A percentile compares a stretch with the other conserved stretches of the same genome.
These are phyloP conservation scores for Mycena crocata DNA, from an alignment of 768 basidiomycete genomes.

Conservation along the genomic window DNA sequence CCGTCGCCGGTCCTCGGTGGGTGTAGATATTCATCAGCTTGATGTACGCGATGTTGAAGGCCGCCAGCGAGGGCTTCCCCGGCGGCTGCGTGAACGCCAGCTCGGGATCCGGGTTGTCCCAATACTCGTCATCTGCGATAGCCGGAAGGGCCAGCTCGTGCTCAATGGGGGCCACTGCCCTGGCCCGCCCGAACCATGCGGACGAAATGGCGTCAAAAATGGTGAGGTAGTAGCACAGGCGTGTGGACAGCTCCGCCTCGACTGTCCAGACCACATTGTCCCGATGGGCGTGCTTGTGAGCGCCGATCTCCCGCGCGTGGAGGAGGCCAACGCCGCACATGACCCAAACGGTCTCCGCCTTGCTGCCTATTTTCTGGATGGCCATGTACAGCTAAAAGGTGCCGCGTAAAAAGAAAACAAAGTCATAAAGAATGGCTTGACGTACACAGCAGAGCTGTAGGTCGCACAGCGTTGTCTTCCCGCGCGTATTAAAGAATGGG, in stretches of 20 bases:
- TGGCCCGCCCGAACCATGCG: conserved; percentile 61
- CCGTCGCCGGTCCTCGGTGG: not conserved
- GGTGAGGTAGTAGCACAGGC: conserved; percentile 45
- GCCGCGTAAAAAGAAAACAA: not conserved
- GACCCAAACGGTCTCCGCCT: conserved; percentile 58
- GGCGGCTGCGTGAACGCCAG: conserved; percentile 62
- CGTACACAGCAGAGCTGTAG: conserved; percentile 63
- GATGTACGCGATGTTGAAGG: conserved; percentile 54
- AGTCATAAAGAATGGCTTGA: conserved; percentile 36
- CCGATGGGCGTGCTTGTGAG: conserved; percentile 56
- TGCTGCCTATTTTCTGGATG: conserved; percentile 52
- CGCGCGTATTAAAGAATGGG: conserved; percentile 57
- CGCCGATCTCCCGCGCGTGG: conserved; percentile 56
- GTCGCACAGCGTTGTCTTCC: conserved; percentile 64
- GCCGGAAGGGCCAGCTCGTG: conserved; percentile 64
- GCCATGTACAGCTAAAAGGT: conserved; percentile 48
- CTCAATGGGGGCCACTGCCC: conserved; percentile 45
- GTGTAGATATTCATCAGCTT: conserved; percentile 60
- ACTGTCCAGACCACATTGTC: no score
- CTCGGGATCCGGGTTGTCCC: conserved; percentile 53
- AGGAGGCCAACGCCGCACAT: conserved; percentile 57
- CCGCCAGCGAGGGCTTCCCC: conserved; percentile 50
- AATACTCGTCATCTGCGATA: conserved; percentile 64
- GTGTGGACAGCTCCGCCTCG: no score
- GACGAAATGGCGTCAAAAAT: conserved; percentile 44